Percentiles rank a stretch among this genome's conserved stretches.
phyloP scores from a whole-genome alignment of 768 basidiomycete genomes.

The Pholiota microspora region DNA sequence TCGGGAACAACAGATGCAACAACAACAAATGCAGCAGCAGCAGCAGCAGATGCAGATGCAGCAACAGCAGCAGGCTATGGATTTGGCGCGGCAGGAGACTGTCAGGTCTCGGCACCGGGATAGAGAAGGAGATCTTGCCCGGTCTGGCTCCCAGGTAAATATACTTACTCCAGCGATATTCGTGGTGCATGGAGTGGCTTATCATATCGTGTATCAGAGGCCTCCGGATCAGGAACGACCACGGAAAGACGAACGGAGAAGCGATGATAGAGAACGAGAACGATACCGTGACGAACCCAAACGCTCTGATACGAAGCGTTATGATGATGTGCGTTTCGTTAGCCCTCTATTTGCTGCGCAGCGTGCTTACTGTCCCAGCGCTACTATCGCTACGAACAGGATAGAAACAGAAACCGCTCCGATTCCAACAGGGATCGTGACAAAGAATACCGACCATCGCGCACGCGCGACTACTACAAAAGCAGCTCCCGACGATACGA shows the following conservation, averaged over 20 bases:
- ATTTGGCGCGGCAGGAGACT: conserved; percentile 19
- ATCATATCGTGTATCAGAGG: conserved; percentile 2
- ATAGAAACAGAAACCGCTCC: conserved; percentile 4
- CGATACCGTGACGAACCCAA: conserved; percentile 20
- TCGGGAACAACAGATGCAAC: not conserved
- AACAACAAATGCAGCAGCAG: conserved; percentile 12
- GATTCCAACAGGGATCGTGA: conserved; percentile 16
- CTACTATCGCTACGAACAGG: not conserved
- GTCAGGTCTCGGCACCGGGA: conserved; percentile 18
- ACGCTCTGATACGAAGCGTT: conserved; percentile 19
- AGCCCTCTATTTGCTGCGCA: not conserved
- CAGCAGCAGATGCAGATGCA: not conserved
- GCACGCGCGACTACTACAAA: conserved; percentile 18
- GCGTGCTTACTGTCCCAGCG: not conserved
- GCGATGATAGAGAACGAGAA: conserved; percentile 19
- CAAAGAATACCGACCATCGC: conserved; percentile 13
- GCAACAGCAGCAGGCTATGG: conserved; percentile 6
- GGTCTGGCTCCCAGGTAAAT: conserved; percentile 21
- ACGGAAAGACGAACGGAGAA: conserved; percentile 12
- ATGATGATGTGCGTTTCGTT: conserved; percentile 15
- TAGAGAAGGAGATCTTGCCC: conserved; percentile 13
- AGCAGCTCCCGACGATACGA: conserved; percentile 20
- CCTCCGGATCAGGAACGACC: conserved; percentile 16
- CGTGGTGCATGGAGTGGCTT: not conserved
- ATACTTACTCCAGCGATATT: not conserved